Evolutionary conservation across 2,329 filamentous ascomycete species (phyloP).

Genomic region (Nemania serpens): DNA sequence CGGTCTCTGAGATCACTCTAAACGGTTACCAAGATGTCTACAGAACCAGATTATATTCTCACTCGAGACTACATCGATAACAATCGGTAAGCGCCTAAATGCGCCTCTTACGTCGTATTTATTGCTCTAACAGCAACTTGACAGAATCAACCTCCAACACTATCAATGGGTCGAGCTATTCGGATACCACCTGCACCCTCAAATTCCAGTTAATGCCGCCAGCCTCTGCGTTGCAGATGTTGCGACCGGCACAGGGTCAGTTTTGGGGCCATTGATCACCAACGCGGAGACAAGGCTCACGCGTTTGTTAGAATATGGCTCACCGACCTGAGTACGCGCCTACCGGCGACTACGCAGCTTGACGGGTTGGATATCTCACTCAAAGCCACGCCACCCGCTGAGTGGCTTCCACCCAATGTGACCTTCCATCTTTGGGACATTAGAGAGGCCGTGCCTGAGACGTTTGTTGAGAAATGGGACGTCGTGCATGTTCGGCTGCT

Average conservation of each 20-base stretch:
- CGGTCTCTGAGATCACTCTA: too few species aligned
- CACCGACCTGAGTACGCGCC: neutral
- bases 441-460: slow-evolving; percentile 23
- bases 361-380: slow-evolving; percentile 35
- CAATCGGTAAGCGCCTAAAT: neutral
- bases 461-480: slow-evolving; percentile 30
- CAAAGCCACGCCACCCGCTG: slow-evolving; percentile 26
- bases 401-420: slow-evolving; percentile 27
- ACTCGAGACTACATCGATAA: neutral
- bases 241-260: neutral
- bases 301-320: neutral
- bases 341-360: slow-evolving; percentile 3
- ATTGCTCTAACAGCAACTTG: too few species aligned
- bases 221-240: slow-evolving; percentile 6
- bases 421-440: slow-evolving; percentile 28
- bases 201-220: neutral
- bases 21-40: too few species aligned
- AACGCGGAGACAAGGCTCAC: neutral
- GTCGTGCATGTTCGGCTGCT: slow-evolving; percentile 33
- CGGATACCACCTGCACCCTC: neutral
- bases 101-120: neutral
- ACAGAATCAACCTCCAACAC: slow-evolving; percentile 9
- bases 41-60: slow-evolving; percentile 6
- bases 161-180: slow-evolving; percentile 7
- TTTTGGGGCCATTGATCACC: neutral